Percentiles rank a stretch among this genome's conserved stretches.
Conservation (phyloP, 768 basidiomycete species). For the Gautieria morchelliformis region DNA sequence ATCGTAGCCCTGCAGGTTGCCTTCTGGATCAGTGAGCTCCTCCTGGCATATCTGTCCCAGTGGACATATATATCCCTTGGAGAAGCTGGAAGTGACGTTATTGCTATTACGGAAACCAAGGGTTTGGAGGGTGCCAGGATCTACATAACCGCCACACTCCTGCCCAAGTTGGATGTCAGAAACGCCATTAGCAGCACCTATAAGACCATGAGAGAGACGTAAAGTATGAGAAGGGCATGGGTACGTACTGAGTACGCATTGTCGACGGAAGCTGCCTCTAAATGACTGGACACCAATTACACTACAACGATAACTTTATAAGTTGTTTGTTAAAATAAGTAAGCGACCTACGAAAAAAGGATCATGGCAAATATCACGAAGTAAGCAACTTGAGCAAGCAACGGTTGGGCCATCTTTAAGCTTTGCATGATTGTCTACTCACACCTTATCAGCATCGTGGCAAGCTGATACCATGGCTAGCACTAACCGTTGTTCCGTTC, state of each 20-base stretch:
- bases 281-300: constrained; percentile 95
- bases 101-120: constrained; percentile 33
- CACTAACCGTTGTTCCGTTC: constrained; percentile 77
- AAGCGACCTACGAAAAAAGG: constrained; percentile 67
- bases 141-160: constrained; percentile 74
- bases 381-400: constrained; percentile 83
- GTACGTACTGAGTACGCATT: constrained; percentile 21
- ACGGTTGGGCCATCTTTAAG: constrained; percentile 79
- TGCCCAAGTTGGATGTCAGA: constrained; percentile 33
- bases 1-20: constrained; percentile 73
- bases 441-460: constrained; percentile 6
- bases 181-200: constrained; percentile 19
- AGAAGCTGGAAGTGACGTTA: constrained; percentile 22
- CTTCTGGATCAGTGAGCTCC: constrained; percentile 59
- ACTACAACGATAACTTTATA: constrained; percentile 24
- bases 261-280: constrained; percentile 62
- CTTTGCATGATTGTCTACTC: constrained; percentile 78
- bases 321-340: neutral
- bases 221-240: neutral
- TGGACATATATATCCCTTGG: constrained; percentile 89
- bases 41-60: constrained; percentile 77
- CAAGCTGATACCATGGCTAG: neutral
- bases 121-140: constrained; percentile 41
- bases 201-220: neutral
- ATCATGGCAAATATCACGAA: constrained; percentile 87